Percentiles rank a stretch among this genome's conserved stretches.
Evolutionary conservation across 148 eudicot genomes (phyloP).

Genomic region (Rhododendron griersonianum): DNA sequence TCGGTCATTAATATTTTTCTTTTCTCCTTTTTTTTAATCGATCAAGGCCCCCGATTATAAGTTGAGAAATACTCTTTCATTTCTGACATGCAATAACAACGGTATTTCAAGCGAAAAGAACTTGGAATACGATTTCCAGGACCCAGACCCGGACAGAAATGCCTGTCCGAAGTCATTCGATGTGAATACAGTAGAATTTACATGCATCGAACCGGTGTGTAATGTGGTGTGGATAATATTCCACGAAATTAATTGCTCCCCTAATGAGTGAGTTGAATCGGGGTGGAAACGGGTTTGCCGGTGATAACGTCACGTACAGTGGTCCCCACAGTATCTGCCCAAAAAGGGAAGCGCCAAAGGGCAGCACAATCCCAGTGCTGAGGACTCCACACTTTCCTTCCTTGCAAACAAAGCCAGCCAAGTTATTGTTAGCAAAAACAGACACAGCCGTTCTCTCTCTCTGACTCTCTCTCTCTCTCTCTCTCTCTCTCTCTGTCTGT

Average conservation of each 20-base stretch:
- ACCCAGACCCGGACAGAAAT: no score
- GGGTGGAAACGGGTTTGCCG: background rate
- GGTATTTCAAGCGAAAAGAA: no score
- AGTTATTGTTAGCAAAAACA: background rate
- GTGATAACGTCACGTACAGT: background rate
- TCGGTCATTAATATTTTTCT: background rate
- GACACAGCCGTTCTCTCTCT: background rate
- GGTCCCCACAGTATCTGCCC: background rate
- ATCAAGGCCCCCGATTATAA: background rate
- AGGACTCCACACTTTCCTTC: conserved; percentile 1
- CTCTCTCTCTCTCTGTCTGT: no score
- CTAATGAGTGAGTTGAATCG: background rate
- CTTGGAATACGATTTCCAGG: no score
- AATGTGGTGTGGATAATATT: background rate
- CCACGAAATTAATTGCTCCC: background rate
- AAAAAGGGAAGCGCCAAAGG: background rate
- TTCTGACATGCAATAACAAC: no score
- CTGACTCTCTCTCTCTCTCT: background rate
- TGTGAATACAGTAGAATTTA: background rate
- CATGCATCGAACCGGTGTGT: background rate
- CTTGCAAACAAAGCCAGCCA: background rate
- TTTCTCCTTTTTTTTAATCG: no score
- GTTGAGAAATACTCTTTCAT: background rate
- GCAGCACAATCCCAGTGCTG: background rate
- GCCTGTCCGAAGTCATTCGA: background rate